These are phyloP conservation scores for Cucurbita maxima DNA, from an alignment of 306 rosid species.

Conservation along the genomic window DNA sequence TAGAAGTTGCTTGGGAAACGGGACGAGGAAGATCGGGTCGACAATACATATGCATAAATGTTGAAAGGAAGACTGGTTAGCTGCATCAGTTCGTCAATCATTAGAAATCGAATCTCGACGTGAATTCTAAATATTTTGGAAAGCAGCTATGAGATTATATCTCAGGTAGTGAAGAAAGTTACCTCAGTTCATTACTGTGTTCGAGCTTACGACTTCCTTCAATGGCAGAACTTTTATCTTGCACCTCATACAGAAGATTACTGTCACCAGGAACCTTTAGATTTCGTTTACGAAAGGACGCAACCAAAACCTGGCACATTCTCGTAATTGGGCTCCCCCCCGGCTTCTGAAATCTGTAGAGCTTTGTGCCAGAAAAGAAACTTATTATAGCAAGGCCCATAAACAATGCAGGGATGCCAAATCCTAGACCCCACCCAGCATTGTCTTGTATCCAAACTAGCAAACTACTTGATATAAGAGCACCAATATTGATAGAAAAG, in stretches of 20 bases:
- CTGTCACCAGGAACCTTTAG: slow-evolving; percentile 56
- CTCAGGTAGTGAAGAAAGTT: slow-evolving; percentile 10
- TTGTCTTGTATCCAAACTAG: slow-evolving; percentile 92
- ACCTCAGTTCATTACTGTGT: slow-evolving; percentile 75
- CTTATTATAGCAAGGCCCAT: slow-evolving; percentile 76
- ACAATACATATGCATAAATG: background rate
- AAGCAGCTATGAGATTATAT: background rate
- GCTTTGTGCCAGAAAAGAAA: slow-evolving; percentile 72
- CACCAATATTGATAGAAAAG: slow-evolving; percentile 83
- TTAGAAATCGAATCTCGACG: background rate
- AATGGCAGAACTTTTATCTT: slow-evolving; percentile 63
- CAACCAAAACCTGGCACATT: slow-evolving; percentile 92
- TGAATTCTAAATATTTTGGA: background rate
- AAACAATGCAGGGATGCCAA: slow-evolving; percentile 85
- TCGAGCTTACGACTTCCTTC: slow-evolving; percentile 90
- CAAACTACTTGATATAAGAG: slow-evolving; percentile 67
- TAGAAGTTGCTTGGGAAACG: background rate
- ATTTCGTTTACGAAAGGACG: slow-evolving; percentile 53
- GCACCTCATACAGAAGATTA: slow-evolving; percentile 61
- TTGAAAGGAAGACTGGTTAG: background rate
- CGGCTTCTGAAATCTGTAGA: slow-evolving; percentile 89
- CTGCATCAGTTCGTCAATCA: background rate
- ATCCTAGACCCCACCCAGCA: slow-evolving; percentile 95
- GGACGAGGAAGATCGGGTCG: background rate
- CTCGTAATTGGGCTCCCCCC: slow-evolving; percentile 93